phyloP scores from a whole-genome alignment of 2,329 filamentous ascomycete genomes.

The Fusarium robinianum region DNA sequence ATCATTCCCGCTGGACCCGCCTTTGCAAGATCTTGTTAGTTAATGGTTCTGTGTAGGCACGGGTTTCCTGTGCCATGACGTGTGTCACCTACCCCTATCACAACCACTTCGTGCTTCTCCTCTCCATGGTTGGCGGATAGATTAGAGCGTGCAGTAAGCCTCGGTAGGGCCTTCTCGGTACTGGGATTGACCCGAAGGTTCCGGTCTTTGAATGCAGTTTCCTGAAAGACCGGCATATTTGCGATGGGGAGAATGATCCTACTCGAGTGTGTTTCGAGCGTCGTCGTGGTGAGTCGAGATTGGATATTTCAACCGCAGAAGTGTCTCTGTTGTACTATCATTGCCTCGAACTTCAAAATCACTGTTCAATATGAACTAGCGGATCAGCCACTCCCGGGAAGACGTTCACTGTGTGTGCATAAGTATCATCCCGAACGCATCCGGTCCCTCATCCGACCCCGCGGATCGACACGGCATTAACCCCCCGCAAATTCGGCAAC shows the following conservation, averaged over 20 bases:
- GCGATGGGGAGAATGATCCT: background rate
- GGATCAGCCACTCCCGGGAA: too few relatives aligned
- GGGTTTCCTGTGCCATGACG: background rate
- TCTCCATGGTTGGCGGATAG: background rate
- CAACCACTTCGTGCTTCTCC: conserved; percentile 1
- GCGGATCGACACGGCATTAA: too few relatives aligned
- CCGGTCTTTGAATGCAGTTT: background rate
- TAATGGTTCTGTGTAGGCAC: background rate
- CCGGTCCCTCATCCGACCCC: too few relatives aligned
- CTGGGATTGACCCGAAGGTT: background rate
- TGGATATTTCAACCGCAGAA: too few relatives aligned
- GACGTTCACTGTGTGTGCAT: too few relatives aligned
- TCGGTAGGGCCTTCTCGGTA: background rate
- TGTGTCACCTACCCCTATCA: conserved; percentile 3
- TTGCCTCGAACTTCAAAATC: too few relatives aligned
- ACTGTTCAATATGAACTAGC: too few relatives aligned
- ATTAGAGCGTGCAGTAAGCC: background rate
- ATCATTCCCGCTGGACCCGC: conserved; percentile 1
- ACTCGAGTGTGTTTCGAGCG: too few relatives aligned
- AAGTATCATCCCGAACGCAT: too few relatives aligned
- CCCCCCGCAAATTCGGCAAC: too few relatives aligned
- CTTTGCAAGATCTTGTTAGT: background rate
- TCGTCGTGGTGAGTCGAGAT: too few relatives aligned
- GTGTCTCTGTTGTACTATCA: too few relatives aligned
- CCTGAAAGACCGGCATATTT: conserved; percentile 5